These are phyloP conservation scores for Aspergillus olivimuriae DNA, from an alignment of 495 filamentous ascomycete species.

Conservation along the genomic window DNA sequence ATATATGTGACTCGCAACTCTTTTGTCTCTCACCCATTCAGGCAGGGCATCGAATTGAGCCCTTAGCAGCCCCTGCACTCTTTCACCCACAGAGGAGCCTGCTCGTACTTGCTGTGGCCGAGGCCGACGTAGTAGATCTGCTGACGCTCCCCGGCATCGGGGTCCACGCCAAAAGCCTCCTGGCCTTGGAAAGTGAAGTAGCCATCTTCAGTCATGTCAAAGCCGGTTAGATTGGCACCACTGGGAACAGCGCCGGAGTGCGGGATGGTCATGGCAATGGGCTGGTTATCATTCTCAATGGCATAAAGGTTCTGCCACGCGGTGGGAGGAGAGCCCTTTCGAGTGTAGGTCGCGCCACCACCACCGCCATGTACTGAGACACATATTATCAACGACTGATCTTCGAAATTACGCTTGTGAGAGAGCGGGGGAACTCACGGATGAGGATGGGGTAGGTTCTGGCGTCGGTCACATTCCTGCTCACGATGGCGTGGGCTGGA, in stretches of 20 bases:
- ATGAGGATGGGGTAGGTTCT: constrained; percentile 17
- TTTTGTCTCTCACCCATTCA: neutral
- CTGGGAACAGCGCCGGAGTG: constrained; percentile 26
- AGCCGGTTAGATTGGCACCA: constrained; percentile 19
- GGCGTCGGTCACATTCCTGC: constrained; percentile 14
- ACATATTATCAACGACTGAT: too few species aligned
- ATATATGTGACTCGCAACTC: neutral
- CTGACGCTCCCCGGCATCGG: constrained; percentile 15
- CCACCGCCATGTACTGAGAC: constrained; percentile 14
- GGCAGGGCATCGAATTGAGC: neutral
- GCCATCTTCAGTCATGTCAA: constrained; percentile 24
- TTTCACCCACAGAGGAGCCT: constrained; percentile 24
- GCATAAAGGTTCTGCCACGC: constrained; percentile 29
- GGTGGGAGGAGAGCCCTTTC: constrained; percentile 17
- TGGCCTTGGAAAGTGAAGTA: constrained; percentile 23
- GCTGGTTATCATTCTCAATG: constrained; percentile 16
- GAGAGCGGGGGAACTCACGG: constrained; percentile 17
- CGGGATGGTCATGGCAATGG: constrained; percentile 23
- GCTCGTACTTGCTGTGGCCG: constrained; percentile 17
- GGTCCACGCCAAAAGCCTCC: constrained; percentile 21
- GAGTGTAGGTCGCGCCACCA: constrained; percentile 21
- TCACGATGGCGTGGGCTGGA: constrained; percentile 17
- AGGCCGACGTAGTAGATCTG: constrained; percentile 22
- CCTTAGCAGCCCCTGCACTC: constrained; percentile 17
- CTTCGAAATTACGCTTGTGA: too few species aligned